Conservation (phyloP, 2,329 filamentous ascomycete genomes). For the Penicillium expansum region DNA sequence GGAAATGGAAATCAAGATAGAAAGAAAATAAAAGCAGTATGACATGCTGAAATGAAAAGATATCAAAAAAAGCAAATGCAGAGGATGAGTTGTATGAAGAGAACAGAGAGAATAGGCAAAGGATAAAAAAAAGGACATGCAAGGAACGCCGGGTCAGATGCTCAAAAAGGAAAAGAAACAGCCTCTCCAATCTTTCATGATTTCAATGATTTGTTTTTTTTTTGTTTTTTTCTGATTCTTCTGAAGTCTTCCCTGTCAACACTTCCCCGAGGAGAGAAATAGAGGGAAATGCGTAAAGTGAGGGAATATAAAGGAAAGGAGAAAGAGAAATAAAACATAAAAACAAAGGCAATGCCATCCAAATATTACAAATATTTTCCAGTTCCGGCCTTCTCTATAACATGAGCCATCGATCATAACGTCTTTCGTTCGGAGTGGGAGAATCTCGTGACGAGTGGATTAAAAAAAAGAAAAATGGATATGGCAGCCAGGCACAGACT, state of each 20-base stretch:
- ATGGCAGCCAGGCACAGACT: slow-evolving; percentile 3
- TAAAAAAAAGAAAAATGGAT: slow-evolving; percentile 17
- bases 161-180: slow-evolving; percentile 15
- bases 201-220: slow-evolving; percentile 11
- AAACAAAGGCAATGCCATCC: slow-evolving; percentile 20
- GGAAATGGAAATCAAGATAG: neutral
- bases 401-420: slow-evolving; percentile 44
- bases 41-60: slow-evolving; percentile 11
- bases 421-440: slow-evolving; percentile 34
- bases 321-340: slow-evolving; percentile 3
- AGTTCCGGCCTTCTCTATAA: slow-evolving; percentile 39
- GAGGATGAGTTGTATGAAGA: neutral
- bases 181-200: slow-evolving; percentile 18
- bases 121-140: slow-evolving; percentile 13
- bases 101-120: neutral
- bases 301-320: slow-evolving; percentile 1
- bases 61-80: slow-evolving; percentile 11
- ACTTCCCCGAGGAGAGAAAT: slow-evolving; percentile 1
- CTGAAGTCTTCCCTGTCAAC: neutral
- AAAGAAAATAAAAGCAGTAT: neutral
- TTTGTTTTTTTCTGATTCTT: slow-evolving; percentile 8
- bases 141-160: slow-evolving; percentile 25
- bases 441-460: slow-evolving; percentile 29
- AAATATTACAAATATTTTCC: slow-evolving; percentile 28
- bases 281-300: slow-evolving; percentile 7